phyloP scores from a whole-genome alignment of 106 monocot species.

The Apostasia shenzhenica region DNA sequence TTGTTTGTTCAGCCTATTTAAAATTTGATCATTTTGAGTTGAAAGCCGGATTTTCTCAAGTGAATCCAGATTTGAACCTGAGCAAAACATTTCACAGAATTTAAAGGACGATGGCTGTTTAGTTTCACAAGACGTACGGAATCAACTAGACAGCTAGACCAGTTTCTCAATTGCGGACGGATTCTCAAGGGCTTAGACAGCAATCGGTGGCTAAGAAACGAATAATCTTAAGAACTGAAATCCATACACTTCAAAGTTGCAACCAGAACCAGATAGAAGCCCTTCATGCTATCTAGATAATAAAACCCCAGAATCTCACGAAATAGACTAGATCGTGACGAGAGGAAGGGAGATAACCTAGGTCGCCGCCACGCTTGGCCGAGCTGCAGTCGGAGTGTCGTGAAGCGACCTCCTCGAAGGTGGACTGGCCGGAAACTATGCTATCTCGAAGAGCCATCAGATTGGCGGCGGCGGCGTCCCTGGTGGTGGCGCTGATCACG shows the following conservation, averaged over 20 bases:
- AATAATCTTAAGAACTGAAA: neutral
- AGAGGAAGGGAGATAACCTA: slow-evolving; percentile 35
- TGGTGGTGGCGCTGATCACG: slow-evolving; percentile 49
- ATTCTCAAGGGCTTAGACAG: too few relatives aligned
- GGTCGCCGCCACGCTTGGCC: slow-evolving; percentile 95
- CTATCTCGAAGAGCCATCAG: slow-evolving; percentile 39
- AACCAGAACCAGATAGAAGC: neutral
- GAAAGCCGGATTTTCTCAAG: too few relatives aligned
- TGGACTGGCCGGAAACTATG: slow-evolving; percentile 45
- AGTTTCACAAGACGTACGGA: too few relatives aligned
- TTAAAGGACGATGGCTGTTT: too few relatives aligned
- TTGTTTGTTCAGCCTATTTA: too few relatives aligned
- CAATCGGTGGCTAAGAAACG: neutral
- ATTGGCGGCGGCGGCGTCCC: slow-evolving; percentile 42
- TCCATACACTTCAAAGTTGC: neutral
- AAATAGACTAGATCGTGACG: neutral
- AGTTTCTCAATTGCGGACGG: too few relatives aligned
- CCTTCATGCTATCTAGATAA: too few relatives aligned
- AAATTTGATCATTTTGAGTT: too few relatives aligned
- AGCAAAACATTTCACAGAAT: too few relatives aligned
- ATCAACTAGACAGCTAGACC: too few relatives aligned
- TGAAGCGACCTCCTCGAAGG: slow-evolving; percentile 61
- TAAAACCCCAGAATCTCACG: neutral
- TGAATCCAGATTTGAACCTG: too few relatives aligned
- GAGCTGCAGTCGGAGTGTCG: slow-evolving; percentile 76